Evolutionary conservation across 192 early-diverging fungal species (phyloP).

Genomic region (Coemansia umbellata): DNA sequence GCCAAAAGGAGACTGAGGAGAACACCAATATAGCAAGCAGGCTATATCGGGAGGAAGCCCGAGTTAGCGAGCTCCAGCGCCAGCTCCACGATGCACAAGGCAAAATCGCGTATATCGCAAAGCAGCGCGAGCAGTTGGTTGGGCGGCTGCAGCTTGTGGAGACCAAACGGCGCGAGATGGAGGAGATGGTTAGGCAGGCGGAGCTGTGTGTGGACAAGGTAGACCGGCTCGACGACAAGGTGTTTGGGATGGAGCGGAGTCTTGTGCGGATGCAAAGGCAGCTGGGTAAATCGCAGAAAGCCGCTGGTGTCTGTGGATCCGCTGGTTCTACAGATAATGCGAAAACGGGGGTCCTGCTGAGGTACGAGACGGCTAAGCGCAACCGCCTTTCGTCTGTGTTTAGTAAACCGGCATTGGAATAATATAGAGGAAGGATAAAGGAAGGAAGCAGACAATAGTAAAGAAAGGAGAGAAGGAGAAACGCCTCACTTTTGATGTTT

Average conservation of each 20-base stretch:
- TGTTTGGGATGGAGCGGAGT: slow-evolving; percentile 28
- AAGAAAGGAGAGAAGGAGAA: too few relatives aligned
- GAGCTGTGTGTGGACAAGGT: slow-evolving; percentile 8
- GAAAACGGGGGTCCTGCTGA: too few relatives aligned
- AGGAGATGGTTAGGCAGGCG: not conserved
- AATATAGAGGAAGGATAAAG: too few relatives aligned
- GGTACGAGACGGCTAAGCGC: slow-evolving; percentile 29
- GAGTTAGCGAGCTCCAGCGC: slow-evolving; percentile 8
- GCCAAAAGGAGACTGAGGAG: slow-evolving; percentile 12
- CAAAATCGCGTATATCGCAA: slow-evolving; percentile 32
- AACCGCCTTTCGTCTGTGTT: slow-evolving; percentile 31
- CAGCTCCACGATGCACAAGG: slow-evolving; percentile 18
- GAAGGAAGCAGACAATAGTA: too few relatives aligned
- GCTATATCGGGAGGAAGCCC: slow-evolving; percentile 15
- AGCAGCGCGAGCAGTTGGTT: slow-evolving; percentile 28
- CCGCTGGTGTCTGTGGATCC: too few relatives aligned
- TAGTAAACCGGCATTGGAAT: slow-evolving; percentile 1
- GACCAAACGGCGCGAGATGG: slow-evolving; percentile 6
- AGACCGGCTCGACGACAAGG: slow-evolving; percentile 19
- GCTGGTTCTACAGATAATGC: not conserved
- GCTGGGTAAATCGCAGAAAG: not conserved
- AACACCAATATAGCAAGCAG: slow-evolving; percentile 12
- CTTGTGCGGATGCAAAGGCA: slow-evolving; percentile 14
- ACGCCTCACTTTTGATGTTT: too few relatives aligned
- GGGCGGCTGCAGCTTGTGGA: slow-evolving; percentile 22